phyloP scores from a whole-genome alignment of 2,329 filamentous ascomycete species.

The Madurella fahalii region DNA sequence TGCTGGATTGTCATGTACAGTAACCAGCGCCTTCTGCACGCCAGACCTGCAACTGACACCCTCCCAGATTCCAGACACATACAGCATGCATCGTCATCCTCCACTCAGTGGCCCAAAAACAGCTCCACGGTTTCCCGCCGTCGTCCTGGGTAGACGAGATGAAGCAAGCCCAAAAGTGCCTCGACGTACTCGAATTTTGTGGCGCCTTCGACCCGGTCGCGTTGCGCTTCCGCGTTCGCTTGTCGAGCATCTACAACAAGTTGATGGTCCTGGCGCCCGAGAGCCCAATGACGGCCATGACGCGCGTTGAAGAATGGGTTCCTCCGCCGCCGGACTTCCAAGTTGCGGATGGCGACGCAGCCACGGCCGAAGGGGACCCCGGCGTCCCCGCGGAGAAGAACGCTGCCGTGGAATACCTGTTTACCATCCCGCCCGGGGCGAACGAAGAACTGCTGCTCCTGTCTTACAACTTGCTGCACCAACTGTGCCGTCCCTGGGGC shows the following conservation, averaged over 20 bases:
- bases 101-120: constrained; percentile 30
- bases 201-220: constrained; percentile 17
- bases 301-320: constrained; percentile 13
- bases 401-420: constrained; percentile 5
- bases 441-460: constrained; percentile 1
- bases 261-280: background rate
- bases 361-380: no score
- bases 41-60: background rate
- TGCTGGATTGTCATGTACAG: constrained; percentile 33
- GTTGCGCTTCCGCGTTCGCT: constrained; percentile 16
- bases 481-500: constrained; percentile 20
- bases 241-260: constrained; percentile 17
- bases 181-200: constrained; percentile 22
- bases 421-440: constrained; percentile 11
- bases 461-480: constrained; percentile 11
- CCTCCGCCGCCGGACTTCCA: constrained; percentile 1
- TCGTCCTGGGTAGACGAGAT: constrained; percentile 28
- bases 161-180: constrained; percentile 25
- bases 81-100: constrained; percentile 30
- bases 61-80: constrained; percentile 30
- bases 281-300: background rate
- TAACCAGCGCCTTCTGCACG: no score
- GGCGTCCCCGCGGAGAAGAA: no score
- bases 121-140: constrained; percentile 26
- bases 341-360: no score